Evolutionary conservation across 139 green algal species (phyloP).

Genomic region (Chlamydomonas eustigma): DNA sequence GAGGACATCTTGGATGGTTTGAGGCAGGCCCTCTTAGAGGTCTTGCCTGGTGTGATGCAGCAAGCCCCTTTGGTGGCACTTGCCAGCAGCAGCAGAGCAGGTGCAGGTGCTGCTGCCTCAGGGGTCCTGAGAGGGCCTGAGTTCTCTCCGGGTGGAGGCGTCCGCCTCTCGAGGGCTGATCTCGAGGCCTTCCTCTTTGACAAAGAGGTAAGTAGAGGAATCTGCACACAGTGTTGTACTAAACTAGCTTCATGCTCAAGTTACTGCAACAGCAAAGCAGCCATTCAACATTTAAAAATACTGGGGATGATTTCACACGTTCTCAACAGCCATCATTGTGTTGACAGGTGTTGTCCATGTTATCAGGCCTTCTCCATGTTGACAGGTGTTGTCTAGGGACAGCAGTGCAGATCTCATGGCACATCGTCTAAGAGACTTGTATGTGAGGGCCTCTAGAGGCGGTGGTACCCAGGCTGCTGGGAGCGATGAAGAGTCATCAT

Average conservation of each 20-base stretch:
- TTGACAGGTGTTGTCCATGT: background rate
- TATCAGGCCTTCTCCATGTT: background rate
- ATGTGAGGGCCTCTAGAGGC: background rate
- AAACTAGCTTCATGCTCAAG: too few relatives aligned
- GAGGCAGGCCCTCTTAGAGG: conserved; percentile 4
- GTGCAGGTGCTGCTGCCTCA: background rate
- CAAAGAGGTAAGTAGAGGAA: conserved; percentile 7
- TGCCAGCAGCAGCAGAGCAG: background rate
- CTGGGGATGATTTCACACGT: too few relatives aligned
- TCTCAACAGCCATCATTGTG: too few relatives aligned
- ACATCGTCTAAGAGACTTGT: conserved; percentile 8
- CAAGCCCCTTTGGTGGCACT: background rate
- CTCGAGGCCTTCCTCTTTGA: conserved; percentile 16
- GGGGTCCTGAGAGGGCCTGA: background rate
- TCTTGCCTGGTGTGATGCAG: background rate
- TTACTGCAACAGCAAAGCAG: too few relatives aligned
- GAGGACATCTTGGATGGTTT: conserved; percentile 13
- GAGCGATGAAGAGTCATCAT: conserved; percentile 4
- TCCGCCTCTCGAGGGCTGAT: background rate
- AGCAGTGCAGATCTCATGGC: conserved; percentile 12
- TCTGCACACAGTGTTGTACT: too few relatives aligned
- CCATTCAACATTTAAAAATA: too few relatives aligned
- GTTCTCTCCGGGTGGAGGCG: background rate
- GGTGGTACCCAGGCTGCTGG: too few relatives aligned
- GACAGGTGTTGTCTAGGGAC: conserved; percentile 5